A percentile compares a stretch with the other conserved stretches of the same genome.
These are phyloP conservation scores for Elaeis oleifera DNA, from an alignment of 202 grass and related monocot genomes.

Conservation along the genomic window DNA sequence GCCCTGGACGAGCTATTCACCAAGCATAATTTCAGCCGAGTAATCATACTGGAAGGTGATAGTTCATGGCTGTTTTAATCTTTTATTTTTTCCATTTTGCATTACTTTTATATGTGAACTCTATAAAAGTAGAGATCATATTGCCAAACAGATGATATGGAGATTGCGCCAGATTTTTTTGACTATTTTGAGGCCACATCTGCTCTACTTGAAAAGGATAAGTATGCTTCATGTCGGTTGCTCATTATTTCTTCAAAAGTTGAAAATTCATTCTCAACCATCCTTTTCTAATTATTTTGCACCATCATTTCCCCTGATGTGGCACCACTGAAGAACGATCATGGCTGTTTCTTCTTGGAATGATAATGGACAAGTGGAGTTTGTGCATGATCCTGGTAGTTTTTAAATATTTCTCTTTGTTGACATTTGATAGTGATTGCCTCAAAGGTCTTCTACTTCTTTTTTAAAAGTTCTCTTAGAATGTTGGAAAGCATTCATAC, in stretches of 20 bases:
- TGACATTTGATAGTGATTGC: too few relatives aligned
- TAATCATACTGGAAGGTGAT: constrained; percentile 92
- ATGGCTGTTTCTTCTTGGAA: constrained; percentile 99
- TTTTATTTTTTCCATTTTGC: constrained; percentile 11
- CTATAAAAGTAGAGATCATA: constrained; percentile 9
- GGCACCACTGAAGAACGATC: constrained; percentile 47
- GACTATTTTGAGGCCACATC: constrained; percentile 85
- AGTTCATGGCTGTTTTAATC: constrained; percentile 17
- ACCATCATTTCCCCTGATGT: constrained; percentile 15
- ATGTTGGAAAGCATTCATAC: too few relatives aligned
- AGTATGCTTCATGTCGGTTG: constrained; percentile 40
- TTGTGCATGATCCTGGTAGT: constrained; percentile 74
- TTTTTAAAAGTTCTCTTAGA: too few relatives aligned
- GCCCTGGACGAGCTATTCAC: constrained; percentile 86
- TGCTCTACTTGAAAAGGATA: constrained; percentile 80
- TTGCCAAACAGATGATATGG: constrained; percentile 90
- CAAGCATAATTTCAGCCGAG: constrained; percentile 66
- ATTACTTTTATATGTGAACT: constrained; percentile 19
- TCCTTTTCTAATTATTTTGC: constrained; percentile 20
- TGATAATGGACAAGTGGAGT: constrained; percentile 84
- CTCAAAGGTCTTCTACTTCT: too few relatives aligned
- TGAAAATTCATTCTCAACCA: constrained; percentile 13
- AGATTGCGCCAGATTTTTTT: constrained; percentile 91
- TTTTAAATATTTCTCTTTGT: not conserved
- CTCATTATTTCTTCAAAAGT: constrained; percentile 9